Percentiles rank a stretch among this genome's conserved stretches.
Conservation (phyloP, 176 grass and related monocot species). For the Oryza glumipatula region DNA sequence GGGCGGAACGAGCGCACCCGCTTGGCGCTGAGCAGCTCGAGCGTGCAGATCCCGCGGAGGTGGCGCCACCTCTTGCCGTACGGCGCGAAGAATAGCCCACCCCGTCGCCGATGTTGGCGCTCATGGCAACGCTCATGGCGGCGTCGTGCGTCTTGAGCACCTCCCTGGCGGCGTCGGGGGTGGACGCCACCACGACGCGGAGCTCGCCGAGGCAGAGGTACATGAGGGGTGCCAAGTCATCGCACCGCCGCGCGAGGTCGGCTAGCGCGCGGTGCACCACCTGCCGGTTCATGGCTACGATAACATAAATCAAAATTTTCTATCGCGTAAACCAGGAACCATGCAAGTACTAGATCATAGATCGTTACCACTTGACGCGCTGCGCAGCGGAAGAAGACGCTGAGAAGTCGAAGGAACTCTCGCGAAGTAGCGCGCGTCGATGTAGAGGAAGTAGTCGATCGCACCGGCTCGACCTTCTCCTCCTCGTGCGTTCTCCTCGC, state of each 20-base stretch:
- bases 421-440: no score
- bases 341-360: no score
- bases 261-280: constrained; percentile 2
- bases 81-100: neutral
- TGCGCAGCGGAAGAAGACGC: no score
- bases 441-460: no score
- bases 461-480: no score
- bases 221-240: constrained; percentile 16
- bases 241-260: neutral
- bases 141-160: constrained; percentile 34
- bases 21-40: constrained; percentile 34
- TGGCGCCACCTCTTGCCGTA: constrained; percentile 40
- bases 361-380: no score
- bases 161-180: constrained; percentile 18
- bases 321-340: no score
- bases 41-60: constrained; percentile 35
- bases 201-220: constrained; percentile 32
- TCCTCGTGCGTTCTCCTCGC: no score
- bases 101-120: neutral
- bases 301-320: no score
- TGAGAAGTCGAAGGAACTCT: no score
- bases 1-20: constrained; percentile 34
- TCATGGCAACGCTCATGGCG: neutral
- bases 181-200: constrained; percentile 28
- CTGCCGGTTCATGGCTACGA: neutral